phyloP scores from a whole-genome alignment of 208 protist species.

The Trypanosoma platydactyli region DNA sequence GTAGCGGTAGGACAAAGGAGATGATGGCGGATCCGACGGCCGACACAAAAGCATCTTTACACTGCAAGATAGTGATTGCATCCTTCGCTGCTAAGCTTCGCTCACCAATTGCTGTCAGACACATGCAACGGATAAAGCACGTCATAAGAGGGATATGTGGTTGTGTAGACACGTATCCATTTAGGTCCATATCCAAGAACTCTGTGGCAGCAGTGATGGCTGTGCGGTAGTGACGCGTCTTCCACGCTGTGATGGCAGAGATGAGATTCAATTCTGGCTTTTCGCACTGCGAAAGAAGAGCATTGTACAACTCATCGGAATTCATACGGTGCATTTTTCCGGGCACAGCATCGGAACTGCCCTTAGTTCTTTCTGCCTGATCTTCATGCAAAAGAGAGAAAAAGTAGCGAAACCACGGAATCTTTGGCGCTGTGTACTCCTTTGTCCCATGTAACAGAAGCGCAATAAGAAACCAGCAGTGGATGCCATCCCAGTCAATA shows the following conservation, averaged over 20 bases:
- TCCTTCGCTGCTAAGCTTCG: conserved; percentile 58
- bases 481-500: conserved; percentile 43
- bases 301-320: conserved; percentile 34
- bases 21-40: conserved; percentile 47
- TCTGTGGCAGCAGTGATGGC: conserved; percentile 36
- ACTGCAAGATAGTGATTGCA: conserved; percentile 36
- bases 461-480: conserved; percentile 67
- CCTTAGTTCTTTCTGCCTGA: background rate
- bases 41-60: conserved; percentile 29
- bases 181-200: conserved; percentile 19
- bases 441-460: conserved; percentile 40
- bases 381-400: conserved; percentile 31
- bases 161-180: background rate
- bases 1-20: conserved; percentile 58
- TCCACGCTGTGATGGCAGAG: conserved; percentile 52
- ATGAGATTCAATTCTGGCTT: conserved; percentile 62
- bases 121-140: conserved; percentile 47
- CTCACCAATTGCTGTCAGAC: conserved; percentile 57
- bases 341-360: no score
- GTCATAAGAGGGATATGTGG: conserved; percentile 26
- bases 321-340: conserved; percentile 10
- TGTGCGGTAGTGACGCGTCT: conserved; percentile 58
- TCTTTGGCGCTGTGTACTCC: conserved; percentile 39
- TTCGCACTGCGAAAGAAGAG: conserved; percentile 50
- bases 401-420: conserved; percentile 69